Conservation (phyloP, 1,284 basidiomycete genomes). For the Anthracocystis panici-leucophaei region DNA sequence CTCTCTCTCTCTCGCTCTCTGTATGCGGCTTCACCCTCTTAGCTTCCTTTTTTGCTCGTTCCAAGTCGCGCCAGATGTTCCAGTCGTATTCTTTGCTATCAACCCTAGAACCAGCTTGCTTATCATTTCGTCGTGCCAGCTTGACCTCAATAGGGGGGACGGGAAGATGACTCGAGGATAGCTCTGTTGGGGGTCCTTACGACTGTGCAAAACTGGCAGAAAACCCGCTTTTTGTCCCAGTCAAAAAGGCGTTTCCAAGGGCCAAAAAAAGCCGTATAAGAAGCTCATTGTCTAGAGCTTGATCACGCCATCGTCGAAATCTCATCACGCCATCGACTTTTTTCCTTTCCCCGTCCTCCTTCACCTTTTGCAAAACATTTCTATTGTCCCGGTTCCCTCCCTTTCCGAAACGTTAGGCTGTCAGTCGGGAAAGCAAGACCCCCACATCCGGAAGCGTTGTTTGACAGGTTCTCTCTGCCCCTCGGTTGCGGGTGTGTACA, state of each 20-base stretch:
- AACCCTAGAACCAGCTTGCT: neutral
- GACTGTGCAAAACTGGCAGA: neutral
- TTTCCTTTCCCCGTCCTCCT: constrained; percentile 5
- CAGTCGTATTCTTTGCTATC: neutral
- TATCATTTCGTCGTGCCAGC: neutral
- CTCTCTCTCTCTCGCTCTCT: no score
- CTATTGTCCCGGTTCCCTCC: neutral
- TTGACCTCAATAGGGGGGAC: neutral
- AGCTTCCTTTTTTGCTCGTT: neutral
- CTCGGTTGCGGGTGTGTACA: no score
- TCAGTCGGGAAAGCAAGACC: neutral
- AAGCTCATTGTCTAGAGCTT: constrained; percentile 12
- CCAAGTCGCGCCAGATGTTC: constrained; percentile 11
- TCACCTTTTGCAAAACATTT: neutral
- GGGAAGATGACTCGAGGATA: neutral
- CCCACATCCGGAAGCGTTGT: constrained; percentile 1
- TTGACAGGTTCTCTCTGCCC: neutral
- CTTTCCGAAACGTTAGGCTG: no score
- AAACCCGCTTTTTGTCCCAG: neutral
- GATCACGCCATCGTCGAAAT: constrained; percentile 25
- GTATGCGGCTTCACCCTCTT: no score
- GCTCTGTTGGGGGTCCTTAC: neutral
- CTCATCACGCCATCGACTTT: constrained; percentile 33
- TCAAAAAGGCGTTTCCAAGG: neutral
- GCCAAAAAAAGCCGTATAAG: constrained; percentile 20